A percentile compares a stretch with the other conserved stretches of the same genome.
phyloP scores from a whole-genome alignment of 208 protist genomes.

The Acanthamoeba sp. region DNA sequence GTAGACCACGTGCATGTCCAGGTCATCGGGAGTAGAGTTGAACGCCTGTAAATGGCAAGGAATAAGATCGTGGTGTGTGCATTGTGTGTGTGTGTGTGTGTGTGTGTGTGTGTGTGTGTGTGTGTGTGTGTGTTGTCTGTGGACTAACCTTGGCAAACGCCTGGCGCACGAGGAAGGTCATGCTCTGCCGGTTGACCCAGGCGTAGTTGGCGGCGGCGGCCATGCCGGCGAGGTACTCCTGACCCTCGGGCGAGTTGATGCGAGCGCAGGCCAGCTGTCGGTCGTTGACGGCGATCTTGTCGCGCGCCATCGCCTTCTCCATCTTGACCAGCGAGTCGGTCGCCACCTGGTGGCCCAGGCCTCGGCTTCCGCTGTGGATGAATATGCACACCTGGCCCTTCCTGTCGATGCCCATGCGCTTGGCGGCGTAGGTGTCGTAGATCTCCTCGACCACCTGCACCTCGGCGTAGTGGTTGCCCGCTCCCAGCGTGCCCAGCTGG shows the following conservation, averaged over 20 bases:
- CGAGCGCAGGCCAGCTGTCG: slow-evolving; percentile 90
- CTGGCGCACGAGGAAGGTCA: slow-evolving; percentile 90
- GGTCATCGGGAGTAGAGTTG: slow-evolving; percentile 85
- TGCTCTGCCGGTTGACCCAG: slow-evolving; percentile 91
- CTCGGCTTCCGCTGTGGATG: slow-evolving; percentile 92
- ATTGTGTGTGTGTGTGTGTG: too few species aligned
- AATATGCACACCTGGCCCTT: slow-evolving; percentile 90
- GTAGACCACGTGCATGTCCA: slow-evolving; percentile 93
- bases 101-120: too few species aligned
- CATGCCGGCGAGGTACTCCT: slow-evolving; percentile 92
- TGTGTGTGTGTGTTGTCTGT: too few species aligned
- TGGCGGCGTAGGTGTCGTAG: slow-evolving; percentile 89
- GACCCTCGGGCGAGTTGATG: slow-evolving; percentile 89
- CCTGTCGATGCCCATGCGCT: slow-evolving; percentile 90
- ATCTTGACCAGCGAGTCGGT: slow-evolving; percentile 90
- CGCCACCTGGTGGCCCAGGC: slow-evolving; percentile 93
- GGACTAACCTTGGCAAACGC: slow-evolving; percentile 85
- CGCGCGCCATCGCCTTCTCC: slow-evolving; percentile 89
- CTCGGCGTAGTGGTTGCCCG: slow-evolving; percentile 94
- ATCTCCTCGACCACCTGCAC: slow-evolving; percentile 92
- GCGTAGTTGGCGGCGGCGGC: slow-evolving; percentile 93
- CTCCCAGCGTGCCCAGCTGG: slow-evolving; percentile 93
- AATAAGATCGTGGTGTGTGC: slow-evolving; percentile 75
- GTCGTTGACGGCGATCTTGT: slow-evolving; percentile 91
- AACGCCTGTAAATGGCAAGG: slow-evolving; percentile 75